A percentile compares a stretch with the other conserved stretches of the same genome.
These are phyloP conservation scores for Chrysoporthe cubensis DNA, from an alignment of 2,329 filamentous ascomycete genomes.

Conservation along the genomic window DNA sequence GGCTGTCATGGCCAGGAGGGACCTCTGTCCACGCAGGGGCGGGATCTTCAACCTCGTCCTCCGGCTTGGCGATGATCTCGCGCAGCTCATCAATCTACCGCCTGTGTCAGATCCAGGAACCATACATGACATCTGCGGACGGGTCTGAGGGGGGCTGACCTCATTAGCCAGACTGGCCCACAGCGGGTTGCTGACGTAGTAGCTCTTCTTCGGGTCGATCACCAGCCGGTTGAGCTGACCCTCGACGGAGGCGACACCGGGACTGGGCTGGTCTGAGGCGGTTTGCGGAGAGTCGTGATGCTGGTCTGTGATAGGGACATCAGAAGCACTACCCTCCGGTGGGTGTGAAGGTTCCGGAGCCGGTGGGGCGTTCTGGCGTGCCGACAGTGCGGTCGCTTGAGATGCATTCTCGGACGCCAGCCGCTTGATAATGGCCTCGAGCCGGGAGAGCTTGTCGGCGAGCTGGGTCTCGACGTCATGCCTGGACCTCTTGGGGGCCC, in stretches of 20 bases:
- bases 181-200: slow-evolving; percentile 30
- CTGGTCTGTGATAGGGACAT: background rate
- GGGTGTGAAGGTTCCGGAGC: background rate
- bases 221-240: slow-evolving; percentile 24
- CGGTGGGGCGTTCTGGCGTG: background rate
- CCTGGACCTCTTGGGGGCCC: slow-evolving; percentile 29
- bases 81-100: slow-evolving; percentile 28
- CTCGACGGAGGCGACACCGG: slow-evolving; percentile 10
- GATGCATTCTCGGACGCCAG: slow-evolving; percentile 11
- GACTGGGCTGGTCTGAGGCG: background rate
- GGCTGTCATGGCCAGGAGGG: background rate
- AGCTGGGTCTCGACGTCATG: slow-evolving; percentile 20
- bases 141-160: background rate
- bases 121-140: background rate
- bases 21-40: background rate
- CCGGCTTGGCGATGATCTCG: slow-evolving; percentile 25
- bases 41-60: slow-evolving; percentile 22
- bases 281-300: background rate
- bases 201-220: slow-evolving; percentile 27
- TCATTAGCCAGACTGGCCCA: slow-evolving; percentile 29
- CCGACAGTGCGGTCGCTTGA: background rate
- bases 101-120: background rate
- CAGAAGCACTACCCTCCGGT: background rate
- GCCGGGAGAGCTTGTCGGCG: slow-evolving; percentile 23
- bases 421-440: slow-evolving; percentile 25